Base-by-base conservation (phyloP, 257 asterid species). In the Penstemon eatonii region DNA sequence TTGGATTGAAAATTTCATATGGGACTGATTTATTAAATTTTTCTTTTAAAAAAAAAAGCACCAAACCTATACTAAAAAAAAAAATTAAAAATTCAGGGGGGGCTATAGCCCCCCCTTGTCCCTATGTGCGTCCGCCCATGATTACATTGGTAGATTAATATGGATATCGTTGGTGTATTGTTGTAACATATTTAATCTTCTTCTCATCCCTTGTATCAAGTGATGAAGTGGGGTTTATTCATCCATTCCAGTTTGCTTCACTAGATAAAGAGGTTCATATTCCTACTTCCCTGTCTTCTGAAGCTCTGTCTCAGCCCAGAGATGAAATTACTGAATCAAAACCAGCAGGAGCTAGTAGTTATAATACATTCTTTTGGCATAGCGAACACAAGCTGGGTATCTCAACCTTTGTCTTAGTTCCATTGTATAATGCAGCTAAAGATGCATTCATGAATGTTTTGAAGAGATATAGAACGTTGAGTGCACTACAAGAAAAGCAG, bases 171-270 rank as follows among this genome's bases (percentile, higher is more conserved):
- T 25, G 33, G 33, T 25, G 2, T 25, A 13, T 47, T 13, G 49
- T 39, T 65, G 74, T 33, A 25, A 2, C 70, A 51, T 25, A 37
- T 59, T 39, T 46, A 46, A 41, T 56, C 18, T 56, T 52, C 43
- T 67, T 13, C 66, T 71, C 51, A n/a, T 52, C 11, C 59, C 55
- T 43, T 44, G 67, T 53, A 39, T 66, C 59, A 78, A 93, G 96
- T 72, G 96, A 93, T 77, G 97, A 93, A 84, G 83, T 93, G 76
- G 99, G 99, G 66, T 84, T 87, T 75, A 70, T 90, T 75, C 97
- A 93, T 77, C 97, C 96, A 11, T 79, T 92, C 63, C 96, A 81
- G 76, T 87, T 93, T 82, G 69, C 81, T 72, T 64, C 79, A 65
- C 78, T 93, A 39, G 65, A 49, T 72, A 83, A 81, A 67, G 94